Evolutionary conservation across 257 asterid species (phyloP).

Genomic region (Vinca minor): DNA sequence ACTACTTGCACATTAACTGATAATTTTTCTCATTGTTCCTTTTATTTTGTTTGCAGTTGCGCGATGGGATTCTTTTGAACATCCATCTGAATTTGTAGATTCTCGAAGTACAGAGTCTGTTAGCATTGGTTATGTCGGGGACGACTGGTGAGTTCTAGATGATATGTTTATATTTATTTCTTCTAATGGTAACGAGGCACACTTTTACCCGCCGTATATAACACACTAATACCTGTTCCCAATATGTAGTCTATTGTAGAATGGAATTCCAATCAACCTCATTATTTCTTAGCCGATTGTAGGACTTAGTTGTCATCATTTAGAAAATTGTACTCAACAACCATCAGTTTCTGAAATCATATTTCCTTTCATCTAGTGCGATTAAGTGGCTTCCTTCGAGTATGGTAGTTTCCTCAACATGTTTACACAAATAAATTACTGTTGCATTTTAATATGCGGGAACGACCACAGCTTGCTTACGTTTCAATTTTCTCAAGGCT

Average conservation of each 20-base stretch:
- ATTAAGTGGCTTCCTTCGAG: background rate
- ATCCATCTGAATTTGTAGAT: conserved; percentile 24
- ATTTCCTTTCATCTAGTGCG: background rate
- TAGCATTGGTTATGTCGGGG: conserved; percentile 70
- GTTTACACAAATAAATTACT: background rate
- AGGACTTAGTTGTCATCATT: background rate
- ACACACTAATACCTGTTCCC: background rate
- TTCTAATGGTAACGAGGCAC: background rate
- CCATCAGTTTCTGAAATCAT: background rate
- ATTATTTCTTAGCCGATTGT: background rate
- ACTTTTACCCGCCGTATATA: background rate
- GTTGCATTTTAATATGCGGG: background rate
- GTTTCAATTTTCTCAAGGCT: background rate
- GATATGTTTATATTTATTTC: background rate
- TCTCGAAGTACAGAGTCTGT: conserved; percentile 20
- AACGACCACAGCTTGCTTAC: background rate
- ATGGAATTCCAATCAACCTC: background rate
- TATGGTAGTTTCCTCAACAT: background rate
- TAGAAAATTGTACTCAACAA: background rate
- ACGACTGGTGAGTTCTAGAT: conserved; percentile 64
- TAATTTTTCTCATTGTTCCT: conserved; percentile 1
- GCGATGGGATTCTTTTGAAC: conserved; percentile 60
- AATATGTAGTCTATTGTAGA: background rate
- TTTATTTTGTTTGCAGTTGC: conserved; percentile 48
- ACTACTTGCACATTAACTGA: background rate